Evolutionary conservation across 1,284 basidiomycete genomes (phyloP), one percentile per base, ranked within the genome.

Genomic region (Veloboletus limbatus): DNA sequence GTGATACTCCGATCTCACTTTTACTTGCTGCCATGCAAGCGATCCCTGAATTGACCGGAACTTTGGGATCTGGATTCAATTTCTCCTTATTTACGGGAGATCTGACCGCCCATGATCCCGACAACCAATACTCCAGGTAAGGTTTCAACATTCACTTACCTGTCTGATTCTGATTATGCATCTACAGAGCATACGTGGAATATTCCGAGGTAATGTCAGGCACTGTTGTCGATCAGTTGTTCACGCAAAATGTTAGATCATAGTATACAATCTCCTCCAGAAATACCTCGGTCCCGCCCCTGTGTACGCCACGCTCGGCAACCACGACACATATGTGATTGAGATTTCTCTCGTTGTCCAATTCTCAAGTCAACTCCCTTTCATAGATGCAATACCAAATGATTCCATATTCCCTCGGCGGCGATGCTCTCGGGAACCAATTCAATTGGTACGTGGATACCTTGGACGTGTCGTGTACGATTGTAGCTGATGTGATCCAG

Each of bases 71-170:
- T 17, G 78, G 81, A 0, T 86, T 91, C 54, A 78, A 77, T 40
- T 85, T 80, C 60, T 79, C 77, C 0, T 41, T 92, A 13, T 88
- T 81, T 58, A 92, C 88, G 0, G 88, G 88, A 14, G 88, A 92
- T 59, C 63, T 89, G 45, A 85, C 88, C 16, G 76, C 84, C 9
- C 85, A 88, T 55, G 85, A 88, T 59, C 57, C 74, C 3, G 81
- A 82, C 42, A 81, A 81, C 50, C 76, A 88, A 59, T 66, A 86
- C 21, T 83, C 81, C 13, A 74, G 78, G 77, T 76, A 45, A 28
- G 57, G 38, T 38, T 44, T 43, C 6, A 4, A 20, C 14, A n/a
- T 31, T 6, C 3, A 31, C 11, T 9, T 31, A n/a, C 6, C 8
- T 0, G 0, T 37, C 17, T 21, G 10, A 35, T 41, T 22, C 18